Evolutionary conservation across 2,329 filamentous ascomycete species (phyloP).

Genomic region (Pyrenophora tritici-repentis): DNA sequence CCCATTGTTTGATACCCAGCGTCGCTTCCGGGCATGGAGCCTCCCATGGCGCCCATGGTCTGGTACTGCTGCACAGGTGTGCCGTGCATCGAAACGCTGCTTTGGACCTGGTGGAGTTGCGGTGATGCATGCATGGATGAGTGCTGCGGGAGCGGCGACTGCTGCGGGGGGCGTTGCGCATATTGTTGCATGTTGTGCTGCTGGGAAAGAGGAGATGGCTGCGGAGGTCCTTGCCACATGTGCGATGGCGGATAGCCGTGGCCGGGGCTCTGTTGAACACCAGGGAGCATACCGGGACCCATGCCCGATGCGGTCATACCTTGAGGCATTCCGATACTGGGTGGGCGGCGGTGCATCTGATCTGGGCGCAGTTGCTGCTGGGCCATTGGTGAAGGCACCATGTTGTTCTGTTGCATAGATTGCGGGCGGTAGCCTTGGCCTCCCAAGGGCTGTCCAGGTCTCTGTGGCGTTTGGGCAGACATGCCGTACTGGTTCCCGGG

Average conservation of each 20-base stretch:
- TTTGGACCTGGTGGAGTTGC: conserved; percentile 54
- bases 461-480: conserved; percentile 62
- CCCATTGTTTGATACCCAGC: conserved; percentile 53
- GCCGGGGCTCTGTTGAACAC: conserved; percentile 49
- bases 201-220: conserved; percentile 54
- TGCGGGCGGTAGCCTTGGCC: conserved; percentile 71
- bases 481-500: conserved; percentile 62
- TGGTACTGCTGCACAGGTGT: conserved; percentile 53
- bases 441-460: conserved; percentile 66
- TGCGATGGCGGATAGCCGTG: conserved; percentile 54
- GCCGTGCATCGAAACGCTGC: conserved; percentile 50
- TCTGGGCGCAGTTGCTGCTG: conserved; percentile 65
- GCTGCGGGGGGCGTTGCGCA: conserved; percentile 49
- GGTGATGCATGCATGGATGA: conserved; percentile 56
- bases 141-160: conserved; percentile 52
- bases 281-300: conserved; percentile 45
- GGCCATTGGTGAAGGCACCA: conserved; percentile 75
- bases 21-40: conserved; percentile 26
- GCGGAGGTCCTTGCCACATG: conserved; percentile 57
- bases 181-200: conserved; percentile 55
- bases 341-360: conserved; percentile 70
- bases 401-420: conserved; percentile 70
- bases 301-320: conserved; percentile 36
- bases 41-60: conserved; percentile 53
- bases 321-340: conserved; percentile 51